Evolutionary conservation across 2,329 filamentous ascomycete genomes (phyloP).

Genomic region (Ambrosiella beaveri): DNA sequence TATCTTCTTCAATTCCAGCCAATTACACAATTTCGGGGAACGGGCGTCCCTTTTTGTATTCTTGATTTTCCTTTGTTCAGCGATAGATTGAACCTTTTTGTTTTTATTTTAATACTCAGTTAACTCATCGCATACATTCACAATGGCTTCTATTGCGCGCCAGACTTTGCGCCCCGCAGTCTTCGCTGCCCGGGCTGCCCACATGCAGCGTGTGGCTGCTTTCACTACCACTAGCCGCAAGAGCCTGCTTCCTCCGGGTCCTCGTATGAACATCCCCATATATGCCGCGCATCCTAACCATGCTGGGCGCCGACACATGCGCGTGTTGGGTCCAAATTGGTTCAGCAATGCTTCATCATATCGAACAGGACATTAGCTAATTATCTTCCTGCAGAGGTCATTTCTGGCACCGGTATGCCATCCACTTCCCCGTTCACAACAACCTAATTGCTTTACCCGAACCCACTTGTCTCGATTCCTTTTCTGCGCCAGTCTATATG

Average conservation of each 20-base stretch:
- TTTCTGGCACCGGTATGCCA: slow-evolving; percentile 55
- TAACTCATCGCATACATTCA: not conserved
- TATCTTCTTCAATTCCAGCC: not conserved
- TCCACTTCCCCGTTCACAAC: not conserved
- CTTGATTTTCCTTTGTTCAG: not conserved
- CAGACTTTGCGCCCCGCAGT: slow-evolving; percentile 31
- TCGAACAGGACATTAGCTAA: slow-evolving; percentile 25
- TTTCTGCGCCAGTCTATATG: not conserved
- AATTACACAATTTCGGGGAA: not conserved
- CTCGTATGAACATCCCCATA: slow-evolving; percentile 42
- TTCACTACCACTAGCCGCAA: slow-evolving; percentile 73
- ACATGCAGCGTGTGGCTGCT: slow-evolving; percentile 41
- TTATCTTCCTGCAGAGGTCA: slow-evolving; percentile 37
- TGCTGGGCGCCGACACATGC: not conserved
- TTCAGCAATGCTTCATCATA: not conserved
- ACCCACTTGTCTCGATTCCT: not conserved
- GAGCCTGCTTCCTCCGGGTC: slow-evolving; percentile 64
- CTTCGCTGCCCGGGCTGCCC: slow-evolving; percentile 16
- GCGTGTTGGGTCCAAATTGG: not conserved
- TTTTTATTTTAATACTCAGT: not conserved
- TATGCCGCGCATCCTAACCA: not conserved
- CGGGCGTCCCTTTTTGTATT: not conserved
- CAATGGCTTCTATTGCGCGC: slow-evolving; percentile 41
- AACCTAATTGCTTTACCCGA: not conserved
- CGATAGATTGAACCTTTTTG: not conserved